These are phyloP conservation scores for Candida wancherniae DNA, from an alignment of 805 yeast species.

Conservation along the genomic window DNA sequence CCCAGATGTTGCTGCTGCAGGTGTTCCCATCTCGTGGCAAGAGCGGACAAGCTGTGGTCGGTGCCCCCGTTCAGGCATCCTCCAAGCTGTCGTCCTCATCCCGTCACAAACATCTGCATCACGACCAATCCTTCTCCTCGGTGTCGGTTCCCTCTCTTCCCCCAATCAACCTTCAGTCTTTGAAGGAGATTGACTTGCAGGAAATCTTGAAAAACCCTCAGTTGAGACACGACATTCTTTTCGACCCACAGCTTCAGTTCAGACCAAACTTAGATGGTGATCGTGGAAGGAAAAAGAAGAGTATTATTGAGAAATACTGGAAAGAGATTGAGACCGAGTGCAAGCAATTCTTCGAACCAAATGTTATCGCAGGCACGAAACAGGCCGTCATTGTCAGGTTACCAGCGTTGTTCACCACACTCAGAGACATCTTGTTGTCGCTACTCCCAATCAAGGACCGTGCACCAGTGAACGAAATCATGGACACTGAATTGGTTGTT, in stretches of 20 bases:
- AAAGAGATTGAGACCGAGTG: constrained; percentile 67
- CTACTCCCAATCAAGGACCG: constrained; percentile 77
- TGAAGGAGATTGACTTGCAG: constrained; percentile 81
- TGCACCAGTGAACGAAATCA: constrained; percentile 56
- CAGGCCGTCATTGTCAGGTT: constrained; percentile 39
- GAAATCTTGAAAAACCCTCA: constrained; percentile 91
- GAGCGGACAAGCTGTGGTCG: constrained; percentile 17
- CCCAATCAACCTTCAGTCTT: constrained; percentile 75
- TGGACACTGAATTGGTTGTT: constrained; percentile 70
- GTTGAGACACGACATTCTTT: constrained; percentile 84
- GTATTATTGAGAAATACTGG: constrained; percentile 81
- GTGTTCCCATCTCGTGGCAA: constrained; percentile 10
- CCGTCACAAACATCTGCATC: constrained; percentile 4
- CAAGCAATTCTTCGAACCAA: constrained; percentile 30
- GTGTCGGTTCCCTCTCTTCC: constrained; percentile 50
- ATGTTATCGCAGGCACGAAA: constrained; percentile 11
- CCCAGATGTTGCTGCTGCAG: constrained; percentile 13
- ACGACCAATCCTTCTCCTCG: constrained; percentile 3
- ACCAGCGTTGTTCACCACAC: constrained; percentile 70
- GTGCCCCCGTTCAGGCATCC: constrained; percentile 5
- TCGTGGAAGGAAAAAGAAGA: constrained; percentile 73
- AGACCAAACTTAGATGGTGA: constrained; percentile 91
- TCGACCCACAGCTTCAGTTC: constrained; percentile 88
- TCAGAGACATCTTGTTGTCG: constrained; percentile 68
- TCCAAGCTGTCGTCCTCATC: constrained; percentile 7